A percentile compares a stretch with the other conserved stretches of the same genome.
Evolutionary conservation across 768 basidiomycete genomes (phyloP).

Genomic region (Gautieria morchelliformis): DNA sequence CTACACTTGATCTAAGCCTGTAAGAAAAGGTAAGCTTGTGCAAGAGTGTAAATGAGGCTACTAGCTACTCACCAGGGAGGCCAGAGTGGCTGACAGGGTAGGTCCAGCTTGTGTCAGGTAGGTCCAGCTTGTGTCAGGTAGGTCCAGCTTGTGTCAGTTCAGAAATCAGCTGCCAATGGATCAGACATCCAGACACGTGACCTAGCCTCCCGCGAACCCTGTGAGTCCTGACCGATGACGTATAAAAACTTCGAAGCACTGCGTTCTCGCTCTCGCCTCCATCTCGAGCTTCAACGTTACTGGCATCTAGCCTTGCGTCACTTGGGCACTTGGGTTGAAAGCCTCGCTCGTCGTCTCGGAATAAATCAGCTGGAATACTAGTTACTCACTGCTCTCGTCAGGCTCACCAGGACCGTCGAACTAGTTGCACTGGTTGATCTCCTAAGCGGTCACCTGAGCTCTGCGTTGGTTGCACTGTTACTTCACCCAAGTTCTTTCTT

Average conservation of each 20-base stretch:
- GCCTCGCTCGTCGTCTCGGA: neutral
- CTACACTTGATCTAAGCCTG: constrained; percentile 7
- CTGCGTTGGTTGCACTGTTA: too few relatives aligned
- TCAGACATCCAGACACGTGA: too few relatives aligned
- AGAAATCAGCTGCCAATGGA: too few relatives aligned
- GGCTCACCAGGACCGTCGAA: neutral
- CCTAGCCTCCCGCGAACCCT: too few relatives aligned
- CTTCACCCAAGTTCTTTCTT: too few relatives aligned
- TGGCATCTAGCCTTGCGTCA: neutral
- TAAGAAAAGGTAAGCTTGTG: neutral
- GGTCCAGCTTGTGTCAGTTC: too few relatives aligned
- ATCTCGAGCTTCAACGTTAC: neutral
- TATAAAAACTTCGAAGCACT: too few relatives aligned
- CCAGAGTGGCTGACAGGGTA: neutral
- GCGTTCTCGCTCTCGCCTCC: neutral
- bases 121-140: too few relatives aligned
- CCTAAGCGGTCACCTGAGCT: neutral
- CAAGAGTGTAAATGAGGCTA: neutral
- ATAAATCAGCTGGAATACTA: neutral
- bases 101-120: too few relatives aligned
- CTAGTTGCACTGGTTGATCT: neutral
- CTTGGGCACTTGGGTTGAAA: neutral
- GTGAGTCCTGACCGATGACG: too few relatives aligned
- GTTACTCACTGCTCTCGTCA: neutral
- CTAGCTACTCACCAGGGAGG: constrained; percentile 1